Conservation (phyloP, 2,329 filamentous ascomycete species). For the Ceratocystis cubensis region DNA sequence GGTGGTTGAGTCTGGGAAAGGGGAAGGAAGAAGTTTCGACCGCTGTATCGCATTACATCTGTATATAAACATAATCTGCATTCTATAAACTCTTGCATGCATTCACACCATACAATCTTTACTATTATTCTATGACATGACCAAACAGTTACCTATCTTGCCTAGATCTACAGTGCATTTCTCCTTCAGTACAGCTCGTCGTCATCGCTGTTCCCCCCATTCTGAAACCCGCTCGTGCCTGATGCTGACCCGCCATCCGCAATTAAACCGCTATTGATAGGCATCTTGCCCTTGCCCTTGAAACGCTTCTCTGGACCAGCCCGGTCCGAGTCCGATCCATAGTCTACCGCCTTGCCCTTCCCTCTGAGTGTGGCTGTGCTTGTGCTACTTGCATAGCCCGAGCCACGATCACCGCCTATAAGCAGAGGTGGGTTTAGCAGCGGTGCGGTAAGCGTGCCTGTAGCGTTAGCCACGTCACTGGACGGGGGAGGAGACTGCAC, state of each 20-base stretch:
- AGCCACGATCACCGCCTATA: slow-evolving; percentile 7
- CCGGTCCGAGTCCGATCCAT: slow-evolving; percentile 25
- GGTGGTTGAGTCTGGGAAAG: not conserved
- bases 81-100: not conserved
- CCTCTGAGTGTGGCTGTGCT: slow-evolving; percentile 16
- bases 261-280: not conserved
- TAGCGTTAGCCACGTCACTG: not conserved
- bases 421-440: slow-evolving; percentile 1
- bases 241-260: not conserved
- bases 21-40: not conserved
- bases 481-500: not conserved
- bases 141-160: not conserved
- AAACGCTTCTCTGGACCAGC: slow-evolving; percentile 35
- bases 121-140: not conserved
- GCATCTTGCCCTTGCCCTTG: slow-evolving; percentile 44
- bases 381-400: slow-evolving; percentile 16
- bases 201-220: slow-evolving; percentile 44
- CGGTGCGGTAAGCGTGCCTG: slow-evolving; percentile 20
- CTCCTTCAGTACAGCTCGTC: slow-evolving; percentile 40
- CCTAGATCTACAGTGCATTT: not conserved
- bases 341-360: slow-evolving; percentile 11
- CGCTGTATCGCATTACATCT: not conserved
- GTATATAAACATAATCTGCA: slow-evolving; percentile 1
- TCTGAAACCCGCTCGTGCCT: slow-evolving; percentile 35
- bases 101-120: not conserved